Conservation (phyloP, 352 stramenopile genomes). For the Phytophthora tubulina region DNA sequence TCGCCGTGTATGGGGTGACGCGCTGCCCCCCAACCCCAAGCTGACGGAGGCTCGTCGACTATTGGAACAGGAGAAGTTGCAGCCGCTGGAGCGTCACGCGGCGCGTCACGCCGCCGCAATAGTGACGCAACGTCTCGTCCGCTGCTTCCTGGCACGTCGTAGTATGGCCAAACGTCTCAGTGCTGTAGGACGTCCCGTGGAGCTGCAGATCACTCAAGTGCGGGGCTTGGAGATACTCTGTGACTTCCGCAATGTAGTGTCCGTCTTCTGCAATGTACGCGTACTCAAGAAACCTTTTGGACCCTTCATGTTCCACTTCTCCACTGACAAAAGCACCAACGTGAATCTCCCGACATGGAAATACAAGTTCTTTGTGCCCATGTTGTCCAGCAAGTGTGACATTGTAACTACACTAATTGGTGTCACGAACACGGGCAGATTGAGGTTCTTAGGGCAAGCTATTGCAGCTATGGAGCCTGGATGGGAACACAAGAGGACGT, state of each 20-base stretch:
- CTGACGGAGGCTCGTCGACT: conserved; percentile 27
- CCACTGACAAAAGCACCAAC: conserved; percentile 62
- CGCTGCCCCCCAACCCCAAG: conserved; percentile 16
- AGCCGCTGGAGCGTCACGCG: conserved; percentile 30
- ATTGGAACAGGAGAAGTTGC: conserved; percentile 39
- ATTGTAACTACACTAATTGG: conserved; percentile 82
- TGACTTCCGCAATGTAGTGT: conserved; percentile 76
- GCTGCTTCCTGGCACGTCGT: conserved; percentile 50
- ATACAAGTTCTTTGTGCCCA: conserved; percentile 80
- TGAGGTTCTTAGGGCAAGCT: conserved; percentile 77
- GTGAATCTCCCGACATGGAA: conserved; percentile 66
- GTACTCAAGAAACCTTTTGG: conserved; percentile 90
- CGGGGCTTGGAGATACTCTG: conserved; percentile 75
- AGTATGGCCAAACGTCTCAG: conserved; percentile 55
- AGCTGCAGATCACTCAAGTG: conserved; percentile 61
- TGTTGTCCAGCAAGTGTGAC: conserved; percentile 86
- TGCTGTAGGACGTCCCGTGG: conserved; percentile 66
- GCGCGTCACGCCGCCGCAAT: conserved; percentile 47
- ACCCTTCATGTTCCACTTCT: conserved; percentile 90
- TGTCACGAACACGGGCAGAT: conserved; percentile 58
- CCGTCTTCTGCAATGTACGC: conserved; percentile 79
- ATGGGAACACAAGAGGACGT: conserved; percentile 61
- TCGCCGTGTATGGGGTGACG: conserved; percentile 42
- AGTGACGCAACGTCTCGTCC: conserved; percentile 48
- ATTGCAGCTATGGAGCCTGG: conserved; percentile 65